phyloP scores from a whole-genome alignment of 176 grass and related monocot species.

The Lolium perenne region DNA sequence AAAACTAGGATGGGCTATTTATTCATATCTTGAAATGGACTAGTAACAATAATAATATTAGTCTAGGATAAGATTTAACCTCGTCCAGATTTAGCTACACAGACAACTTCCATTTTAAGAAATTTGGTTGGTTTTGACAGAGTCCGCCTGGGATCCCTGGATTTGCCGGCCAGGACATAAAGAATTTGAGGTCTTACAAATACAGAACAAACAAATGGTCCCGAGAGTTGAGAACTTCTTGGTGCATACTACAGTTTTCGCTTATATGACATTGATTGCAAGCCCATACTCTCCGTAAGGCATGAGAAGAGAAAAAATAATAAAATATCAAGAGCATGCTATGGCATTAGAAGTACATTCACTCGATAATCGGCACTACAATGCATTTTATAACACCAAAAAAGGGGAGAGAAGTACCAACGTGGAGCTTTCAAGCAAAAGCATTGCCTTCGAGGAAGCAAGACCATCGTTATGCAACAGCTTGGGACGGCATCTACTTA shows the following conservation, averaged over 20 bases:
- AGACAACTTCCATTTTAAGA: not conserved
- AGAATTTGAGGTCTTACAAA: constrained; percentile 18
- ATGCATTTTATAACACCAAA: constrained; percentile 22
- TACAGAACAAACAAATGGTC: not conserved
- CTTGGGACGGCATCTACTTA: not conserved
- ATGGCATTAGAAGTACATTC: not conserved
- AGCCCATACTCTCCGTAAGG: not conserved
- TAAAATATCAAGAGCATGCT: not conserved
- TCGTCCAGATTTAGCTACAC: not conserved
- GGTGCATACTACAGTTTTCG: constrained; percentile 4
- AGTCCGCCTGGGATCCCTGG: not conserved
- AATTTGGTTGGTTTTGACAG: not conserved
- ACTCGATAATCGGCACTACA: not conserved
- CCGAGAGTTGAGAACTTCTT: not conserved
- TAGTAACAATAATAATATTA: not conserved
- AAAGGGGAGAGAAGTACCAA: constrained; percentile 14
- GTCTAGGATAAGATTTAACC: constrained; percentile 29
- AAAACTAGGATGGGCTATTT: not conserved
- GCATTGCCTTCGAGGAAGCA: constrained; percentile 17
- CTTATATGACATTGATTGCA: not conserved
- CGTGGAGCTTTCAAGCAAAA: not conserved
- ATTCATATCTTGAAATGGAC: constrained; percentile 24
- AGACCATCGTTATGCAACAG: not conserved
- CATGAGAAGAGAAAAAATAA: not conserved
- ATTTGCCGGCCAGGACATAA: constrained; percentile 21